These are phyloP conservation scores for Rhizoclosmatium globosum DNA, from an alignment of 192 early-diverging fungal genomes.

Conservation along the genomic window DNA sequence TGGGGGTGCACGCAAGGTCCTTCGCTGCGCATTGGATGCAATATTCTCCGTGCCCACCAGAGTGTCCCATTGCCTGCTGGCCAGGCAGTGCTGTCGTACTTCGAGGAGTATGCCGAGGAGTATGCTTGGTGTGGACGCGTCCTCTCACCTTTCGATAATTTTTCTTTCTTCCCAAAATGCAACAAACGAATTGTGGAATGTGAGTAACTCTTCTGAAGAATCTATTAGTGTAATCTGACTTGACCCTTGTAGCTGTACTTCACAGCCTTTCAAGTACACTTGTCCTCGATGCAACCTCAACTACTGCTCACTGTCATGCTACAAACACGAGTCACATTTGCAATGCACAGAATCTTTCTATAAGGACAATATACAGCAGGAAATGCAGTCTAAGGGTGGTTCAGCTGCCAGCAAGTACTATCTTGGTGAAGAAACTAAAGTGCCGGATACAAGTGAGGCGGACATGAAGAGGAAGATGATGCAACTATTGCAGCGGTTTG, in stretches of 20 bases:
- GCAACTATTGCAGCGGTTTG: conserved; percentile 19
- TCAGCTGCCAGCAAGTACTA: conserved; percentile 12
- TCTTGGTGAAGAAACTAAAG: neutral
- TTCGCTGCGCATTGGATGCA: too few relatives aligned
- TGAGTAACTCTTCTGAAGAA: too few relatives aligned
- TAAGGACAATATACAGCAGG: conserved; percentile 16
- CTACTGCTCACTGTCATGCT: conserved; percentile 38
- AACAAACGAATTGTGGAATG: too few relatives aligned
- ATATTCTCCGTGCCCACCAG: too few relatives aligned
- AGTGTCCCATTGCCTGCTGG: too few relatives aligned
- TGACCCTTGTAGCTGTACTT: neutral
- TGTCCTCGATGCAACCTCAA: conserved; percentile 25
- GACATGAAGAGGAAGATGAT: conserved; percentile 21
- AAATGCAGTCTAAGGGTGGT: conserved; percentile 1
- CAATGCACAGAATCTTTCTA: conserved; percentile 34
- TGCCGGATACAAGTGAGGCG: neutral
- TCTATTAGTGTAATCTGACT: too few relatives aligned
- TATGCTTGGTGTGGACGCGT: too few relatives aligned
- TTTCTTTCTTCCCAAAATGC: too few relatives aligned
- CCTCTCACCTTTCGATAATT: too few relatives aligned
- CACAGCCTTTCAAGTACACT: conserved; percentile 16
- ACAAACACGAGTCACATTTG: neutral
- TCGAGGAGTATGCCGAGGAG: too few relatives aligned
- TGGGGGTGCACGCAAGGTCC: too few relatives aligned
- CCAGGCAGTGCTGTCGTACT: too few relatives aligned